phyloP scores from a whole-genome alignment of 2,329 filamentous ascomycete genomes.

The Penicillium frequentans region DNA sequence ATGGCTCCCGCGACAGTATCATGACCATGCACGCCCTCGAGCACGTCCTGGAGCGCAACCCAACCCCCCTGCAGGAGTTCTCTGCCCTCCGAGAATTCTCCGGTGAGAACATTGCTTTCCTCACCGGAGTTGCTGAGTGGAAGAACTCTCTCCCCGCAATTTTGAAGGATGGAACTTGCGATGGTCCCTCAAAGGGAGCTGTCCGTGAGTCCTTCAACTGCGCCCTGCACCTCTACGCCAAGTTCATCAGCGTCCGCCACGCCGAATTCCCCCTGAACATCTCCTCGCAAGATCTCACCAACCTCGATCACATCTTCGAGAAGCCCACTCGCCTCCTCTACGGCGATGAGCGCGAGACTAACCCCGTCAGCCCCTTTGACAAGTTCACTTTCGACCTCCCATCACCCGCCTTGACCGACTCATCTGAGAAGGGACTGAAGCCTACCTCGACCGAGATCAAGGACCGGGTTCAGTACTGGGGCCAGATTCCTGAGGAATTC shows the following conservation, averaged over 20 bases:
- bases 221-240: constrained; percentile 62
- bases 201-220: constrained; percentile 57
- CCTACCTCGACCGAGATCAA: constrained; percentile 20
- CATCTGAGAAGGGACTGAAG: constrained; percentile 19
- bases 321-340: constrained; percentile 45
- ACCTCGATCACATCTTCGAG: constrained; percentile 59
- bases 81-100: constrained; percentile 67
- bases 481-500: constrained; percentile 48
- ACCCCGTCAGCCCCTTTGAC: constrained; percentile 42
- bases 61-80: constrained; percentile 56
- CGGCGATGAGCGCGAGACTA: constrained; percentile 34
- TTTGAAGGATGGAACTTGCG: constrained; percentile 11
- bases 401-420: neutral
- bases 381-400: neutral
- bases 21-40: constrained; percentile 64
- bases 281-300: constrained; percentile 56
- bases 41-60: constrained; percentile 51
- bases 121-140: constrained; percentile 60
- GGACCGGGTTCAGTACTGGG: constrained; percentile 32
- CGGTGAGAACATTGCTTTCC: constrained; percentile 69
- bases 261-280: constrained; percentile 69
- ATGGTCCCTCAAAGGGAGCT: constrained; percentile 15
- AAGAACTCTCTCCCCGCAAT: constrained; percentile 37
- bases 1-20: constrained; percentile 48
- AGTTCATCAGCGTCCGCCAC: constrained; percentile 60